Evolutionary conservation across 148 eudicot genomes (phyloP).

Genomic region (Dianthus caryophyllus): DNA sequence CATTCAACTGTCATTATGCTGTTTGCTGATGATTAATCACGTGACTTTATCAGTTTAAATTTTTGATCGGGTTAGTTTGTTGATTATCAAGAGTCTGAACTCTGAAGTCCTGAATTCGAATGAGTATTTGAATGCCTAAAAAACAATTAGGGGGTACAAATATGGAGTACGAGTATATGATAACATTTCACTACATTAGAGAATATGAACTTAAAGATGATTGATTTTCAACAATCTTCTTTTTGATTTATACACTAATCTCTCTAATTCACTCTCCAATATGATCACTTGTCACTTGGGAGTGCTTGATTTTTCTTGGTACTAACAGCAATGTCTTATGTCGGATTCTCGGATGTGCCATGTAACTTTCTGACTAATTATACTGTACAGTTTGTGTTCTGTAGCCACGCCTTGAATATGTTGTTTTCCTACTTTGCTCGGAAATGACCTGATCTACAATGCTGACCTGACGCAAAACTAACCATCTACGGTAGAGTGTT

Average conservation of each 20-base stretch:
- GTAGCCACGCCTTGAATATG: background rate
- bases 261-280: background rate
- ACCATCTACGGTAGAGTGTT: constrained; percentile 10
- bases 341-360: background rate
- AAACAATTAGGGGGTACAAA: too few relatives aligned
- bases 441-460: background rate
- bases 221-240: background rate
- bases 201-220: background rate
- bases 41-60: too few relatives aligned
- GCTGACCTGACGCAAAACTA: too few relatives aligned
- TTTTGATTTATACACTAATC: background rate
- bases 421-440: background rate
- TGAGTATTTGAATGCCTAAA: too few relatives aligned
- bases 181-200: background rate
- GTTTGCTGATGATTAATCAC: too few relatives aligned
- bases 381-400: constrained; percentile 2
- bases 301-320: background rate
- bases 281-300: background rate
- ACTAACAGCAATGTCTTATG: background rate
- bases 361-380: background rate
- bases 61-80: too few relatives aligned
- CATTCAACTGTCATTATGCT: too few relatives aligned
- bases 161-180: too few relatives aligned
- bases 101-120: too few relatives aligned
- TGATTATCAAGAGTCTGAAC: too few relatives aligned